Evolutionary conservation across 331 rosid species (phyloP), one percentile per base, ranked within the genome.

Genomic region (Acacia concinna): DNA sequence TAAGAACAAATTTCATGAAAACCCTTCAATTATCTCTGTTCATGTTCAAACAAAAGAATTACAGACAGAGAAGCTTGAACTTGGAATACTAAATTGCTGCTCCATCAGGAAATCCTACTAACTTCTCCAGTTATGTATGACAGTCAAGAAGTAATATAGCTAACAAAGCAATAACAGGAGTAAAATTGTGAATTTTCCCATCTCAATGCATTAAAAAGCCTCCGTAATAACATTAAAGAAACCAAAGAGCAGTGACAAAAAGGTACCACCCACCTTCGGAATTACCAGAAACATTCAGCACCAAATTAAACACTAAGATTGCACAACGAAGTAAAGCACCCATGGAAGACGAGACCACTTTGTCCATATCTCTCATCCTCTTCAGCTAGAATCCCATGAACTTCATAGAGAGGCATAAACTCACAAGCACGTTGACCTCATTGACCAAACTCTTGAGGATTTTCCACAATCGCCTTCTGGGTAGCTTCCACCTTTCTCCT

Each of bases 261-360:
- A 37, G 67, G 59, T 47, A 73, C 51, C 71, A 85, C 87, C 37
- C 82, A 91, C 96, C 96, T 87, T 91, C 96, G 5, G 83, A 71
- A 81, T 89, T 91, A 47, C 87, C 84, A 82, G 90, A 79, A 23
- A 75, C 87, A 81, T 75, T 83, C 17, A 74, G 71, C 67, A 86
- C 78, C 74, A 87, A 91, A 85, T 82, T 86, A 78, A 84, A 79
- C 63, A 81, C 37, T 73, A 82, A 75, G 81, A 86, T 74, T 54
- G 83, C 84, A 72, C 85, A 91, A 75, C 87, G 71, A 74, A 87
- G 79, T 68, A 85, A 73, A 44, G 73, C 83, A 64, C 63, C 68
- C 59, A 15, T 59, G 60, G 75, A 44, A 76, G 73, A 60, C 27
- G 84, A 86, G 81, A 34, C 49, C 47, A 79, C 75, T 40, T 76